phyloP scores from a whole-genome alignment of 768 basidiomycete genomes.

The Trametes cingulata region DNA sequence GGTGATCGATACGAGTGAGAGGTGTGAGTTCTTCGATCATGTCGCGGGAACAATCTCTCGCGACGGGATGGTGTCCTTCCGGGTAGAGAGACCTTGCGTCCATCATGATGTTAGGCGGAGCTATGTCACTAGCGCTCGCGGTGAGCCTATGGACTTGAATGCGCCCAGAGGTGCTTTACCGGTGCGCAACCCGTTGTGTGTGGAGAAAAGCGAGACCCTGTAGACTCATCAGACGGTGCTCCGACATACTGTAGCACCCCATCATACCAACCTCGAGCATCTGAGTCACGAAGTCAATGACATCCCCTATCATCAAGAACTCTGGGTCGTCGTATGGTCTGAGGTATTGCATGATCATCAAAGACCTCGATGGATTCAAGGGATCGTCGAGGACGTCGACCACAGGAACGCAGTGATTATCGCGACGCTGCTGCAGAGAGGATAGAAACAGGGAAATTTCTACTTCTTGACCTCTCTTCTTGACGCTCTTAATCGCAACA shows the following conservation, averaged over 20 bases:
- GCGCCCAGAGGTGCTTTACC: conserved; percentile 7
- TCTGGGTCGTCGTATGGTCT: conserved; percentile 21
- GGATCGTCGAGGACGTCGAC: conserved; percentile 25
- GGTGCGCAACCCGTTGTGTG: conserved; percentile 18
- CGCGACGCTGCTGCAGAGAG: background rate
- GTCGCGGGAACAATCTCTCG: conserved; percentile 34
- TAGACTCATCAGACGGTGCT: no score
- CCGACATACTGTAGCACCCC: no score
- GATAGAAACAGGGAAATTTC: conserved; percentile 9
- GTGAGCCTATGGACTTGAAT: no score
- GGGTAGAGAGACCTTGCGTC: conserved; percentile 23
- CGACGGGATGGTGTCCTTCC: conserved; percentile 26
- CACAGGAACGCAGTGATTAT: conserved; percentile 30
- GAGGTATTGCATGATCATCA: conserved; percentile 29
- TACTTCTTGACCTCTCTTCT: conserved; percentile 9
- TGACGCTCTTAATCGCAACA: conserved; percentile 20
- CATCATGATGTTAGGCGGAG: conserved; percentile 26
- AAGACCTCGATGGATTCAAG: background rate
- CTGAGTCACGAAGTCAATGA: conserved; percentile 17
- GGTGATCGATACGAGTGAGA: conserved; percentile 34
- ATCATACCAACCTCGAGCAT: conserved; percentile 5
- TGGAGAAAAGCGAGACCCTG: conserved; percentile 24
- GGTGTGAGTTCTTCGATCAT: conserved; percentile 33
- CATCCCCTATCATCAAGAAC: conserved; percentile 17
- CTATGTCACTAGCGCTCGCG: conserved; percentile 14